Base-by-base conservation (phyloP, 148 eudicot species). In the Salicornia ramosissima region DNA sequence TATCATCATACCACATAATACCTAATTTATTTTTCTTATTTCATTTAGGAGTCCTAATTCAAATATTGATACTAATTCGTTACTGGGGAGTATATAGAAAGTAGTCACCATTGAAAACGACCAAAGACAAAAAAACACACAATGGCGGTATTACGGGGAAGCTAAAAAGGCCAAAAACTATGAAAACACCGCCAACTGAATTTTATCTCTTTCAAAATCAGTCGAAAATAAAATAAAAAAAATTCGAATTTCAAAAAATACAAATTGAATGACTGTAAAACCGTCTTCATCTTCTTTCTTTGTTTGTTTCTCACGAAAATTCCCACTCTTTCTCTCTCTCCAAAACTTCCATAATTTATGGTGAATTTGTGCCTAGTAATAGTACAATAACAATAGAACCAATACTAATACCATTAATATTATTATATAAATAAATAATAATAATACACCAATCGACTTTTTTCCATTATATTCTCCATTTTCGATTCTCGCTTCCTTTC, bases 81-180 rank as follows among this genome's bases (percentile, higher is more conserved):
- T n/a, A n/a, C n/a, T n/a, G n/a, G n/a, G n/a, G n/a, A n/a, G n/a
- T n/a, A n/a, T n/a, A n/a, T n/a, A n/a, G n/a, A n/a, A n/a, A n/a
- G n/a, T n/a, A n/a, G n/a, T n/a, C n/a, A n/a, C n/a, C n/a, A n/a
- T n/a, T n/a, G n/a, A n/a, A n/a, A n/a, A n/a, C n/a, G n/a, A n/a
- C n/a, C n/a, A n/a, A n/a, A n/a, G n/a, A n/a, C n/a, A n/a, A n/a
- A n/a, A n/a, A n/a, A n/a, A n/a, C n/a, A n/a, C n/a, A n/a, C 61
- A 56, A 29, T 54, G 59, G 61, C 36, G 21, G 61, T 56, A 56
- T 56, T 56, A 56, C 34, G 33, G 59, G 59, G 59, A 59, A 59
- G 2, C 39, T 59, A 30, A 31, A 30, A 61, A 33, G 22, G 25
- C 43, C 11, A 31, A 19, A 10, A n/a, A 33, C 34, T 21, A 34